Evolutionary conservation across 208 protist species (phyloP), one percentile per base, ranked within the genome.

Genomic region (Balamuthia mandrillaris): DNA sequence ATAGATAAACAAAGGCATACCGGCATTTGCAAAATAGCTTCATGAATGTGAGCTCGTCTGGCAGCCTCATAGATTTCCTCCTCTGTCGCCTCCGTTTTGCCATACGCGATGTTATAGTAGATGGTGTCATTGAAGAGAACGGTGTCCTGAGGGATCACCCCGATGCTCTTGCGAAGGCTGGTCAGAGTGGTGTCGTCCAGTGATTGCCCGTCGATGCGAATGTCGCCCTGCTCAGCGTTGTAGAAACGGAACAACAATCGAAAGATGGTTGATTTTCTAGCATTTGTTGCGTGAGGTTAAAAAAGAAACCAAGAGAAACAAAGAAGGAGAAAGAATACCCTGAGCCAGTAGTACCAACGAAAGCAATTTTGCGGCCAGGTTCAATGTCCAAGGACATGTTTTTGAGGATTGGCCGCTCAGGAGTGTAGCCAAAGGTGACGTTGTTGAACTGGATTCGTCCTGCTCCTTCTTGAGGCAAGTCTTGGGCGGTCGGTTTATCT

Each of bases 201-300:
- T 56, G 91, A 66, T 41, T 93, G 88, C 6, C 86, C 86, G 49
- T 94, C 91, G 65, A 95, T 87, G 10, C 75, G 5, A 16, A 95
- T 89, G 1, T 14, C 7, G 21, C 93, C 93, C 1, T 35, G 16
- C 1, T 35, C 33, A 4, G 86, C 61, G 70, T 95, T 90, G 51
- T 94, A 94, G 84, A 95, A 94, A 3, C 91, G 89, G 61, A 84
- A 93, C 12, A 95, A 74, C 14, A 95, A 87, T 4, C 91, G 87
- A 21, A 91, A 58, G n/a, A 94, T 85, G 0, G 93, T 94, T 14
- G 77, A 88, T 74, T 95, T 95, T 4, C 92, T 89, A 61, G 14
- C 60, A 9, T 75, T 27, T 12, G n/a, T 44, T 14, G n/a, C 12
- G 14, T 78, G 45, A 56, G 45, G 12, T 78, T 12, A 56, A 12